Evolutionary conservation across 2,329 filamentous ascomycete genomes (phyloP), one percentile per base, ranked within the genome.

Genomic region (Colletotrichum eremochloae): DNA sequence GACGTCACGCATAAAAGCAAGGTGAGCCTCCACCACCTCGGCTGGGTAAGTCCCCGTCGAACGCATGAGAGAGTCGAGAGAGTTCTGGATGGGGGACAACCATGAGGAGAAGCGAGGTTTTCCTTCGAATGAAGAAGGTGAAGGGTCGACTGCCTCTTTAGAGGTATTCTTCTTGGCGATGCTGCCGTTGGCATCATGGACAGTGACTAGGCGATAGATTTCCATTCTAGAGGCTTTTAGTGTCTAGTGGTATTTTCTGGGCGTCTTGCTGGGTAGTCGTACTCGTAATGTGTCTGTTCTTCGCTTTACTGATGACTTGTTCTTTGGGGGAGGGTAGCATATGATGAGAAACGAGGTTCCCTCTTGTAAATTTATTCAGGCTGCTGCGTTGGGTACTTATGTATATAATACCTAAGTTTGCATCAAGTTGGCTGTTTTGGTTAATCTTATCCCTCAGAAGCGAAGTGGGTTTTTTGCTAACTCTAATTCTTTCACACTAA

Each of bases 11-110:
- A 62, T 50, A 20, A 71, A 71, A 5, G 64, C 52, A 44, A 71
- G 68, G 50, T 71, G 65, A 33, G 52, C 42, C 33, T 63, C 64
- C 29, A 52, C 64, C 18, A 53, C 42, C 15, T 63, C 42, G 15
- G 33, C 56, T 8, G 68, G 44, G 57, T 71, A 71, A 50, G 64
- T 42, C 40, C 57, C 57, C 24, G 68, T 63, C 68, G 64, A 68
- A 33, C 64, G 42, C 15, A 71, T 42, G 14, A 71, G 63, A 14
- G 63, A 63, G 9, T n/a, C n/a, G 46, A 57, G 20, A 71, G 42
- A 8, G 9, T 33, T 57, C 14, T 67, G 40, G 15, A 68, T 29
- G 24, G 44, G 62, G 6, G 63, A 50, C 20, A 67, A 50, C 68
- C 68, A 71, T 52, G 68, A 71, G 24, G 68, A 57, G 57, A 62